Evolutionary conservation across 805 yeast species (phyloP).

Genomic region (Jamesozyma rosinii): DNA sequence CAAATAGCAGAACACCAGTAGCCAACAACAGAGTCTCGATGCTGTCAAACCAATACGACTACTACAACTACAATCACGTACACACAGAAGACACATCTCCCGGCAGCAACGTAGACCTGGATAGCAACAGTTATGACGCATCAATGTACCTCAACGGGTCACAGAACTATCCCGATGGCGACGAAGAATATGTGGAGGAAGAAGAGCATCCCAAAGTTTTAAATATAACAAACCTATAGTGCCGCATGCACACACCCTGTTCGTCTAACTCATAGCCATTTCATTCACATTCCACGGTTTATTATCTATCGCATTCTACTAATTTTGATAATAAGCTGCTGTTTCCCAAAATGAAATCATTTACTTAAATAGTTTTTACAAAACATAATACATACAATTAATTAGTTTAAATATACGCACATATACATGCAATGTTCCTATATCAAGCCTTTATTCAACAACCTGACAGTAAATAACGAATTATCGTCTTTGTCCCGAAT

Average conservation of each 20-base stretch:
- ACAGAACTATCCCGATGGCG: background rate
- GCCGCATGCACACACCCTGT: background rate
- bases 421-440: no score
- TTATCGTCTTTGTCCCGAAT: background rate
- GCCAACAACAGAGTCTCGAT: background rate
- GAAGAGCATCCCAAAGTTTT: conserved; percentile 1
- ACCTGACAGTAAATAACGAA: background rate
- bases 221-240: conserved; percentile 2
- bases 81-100: background rate
- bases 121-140: background rate
- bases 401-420: no score
- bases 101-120: background rate
- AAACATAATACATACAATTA: no score
- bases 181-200: background rate
- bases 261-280: no score
- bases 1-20: background rate
- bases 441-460: background rate
- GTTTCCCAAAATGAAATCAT: no score
- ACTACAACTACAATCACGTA: conserved; percentile 2
- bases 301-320: no score
- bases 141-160: background rate
- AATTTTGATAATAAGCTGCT: no score
- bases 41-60: conserved; percentile 2
- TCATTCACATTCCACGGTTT: no score
- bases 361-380: no score